Evolutionary conservation across 179 eudicot genomes (phyloP).

Genomic region (Beta lomatogona): DNA sequence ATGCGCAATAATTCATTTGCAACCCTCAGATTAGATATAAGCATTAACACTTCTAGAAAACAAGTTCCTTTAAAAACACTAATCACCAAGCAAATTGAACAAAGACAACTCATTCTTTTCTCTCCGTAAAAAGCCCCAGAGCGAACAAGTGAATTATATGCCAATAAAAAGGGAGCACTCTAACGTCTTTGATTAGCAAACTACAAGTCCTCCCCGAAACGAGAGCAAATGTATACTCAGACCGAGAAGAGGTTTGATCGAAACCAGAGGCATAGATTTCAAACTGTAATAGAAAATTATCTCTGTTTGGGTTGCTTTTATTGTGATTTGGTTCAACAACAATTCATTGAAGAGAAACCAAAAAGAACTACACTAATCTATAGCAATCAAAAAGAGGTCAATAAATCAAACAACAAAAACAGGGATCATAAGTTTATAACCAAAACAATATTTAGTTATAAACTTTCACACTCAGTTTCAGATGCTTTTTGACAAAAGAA

Average conservation of each 20-base stretch:
- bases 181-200: neutral
- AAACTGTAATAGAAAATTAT: neutral
- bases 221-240: neutral
- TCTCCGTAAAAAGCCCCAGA: neutral
- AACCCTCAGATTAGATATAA: neutral
- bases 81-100: neutral
- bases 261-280: neutral
- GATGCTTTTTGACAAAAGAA: neutral
- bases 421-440: neutral
- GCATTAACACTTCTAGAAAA: neutral
- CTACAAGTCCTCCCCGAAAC: neutral
- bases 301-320: neutral
- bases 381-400: neutral
- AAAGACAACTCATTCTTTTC: neutral
- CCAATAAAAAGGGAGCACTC: neutral
- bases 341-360: neutral
- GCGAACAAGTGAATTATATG: neutral
- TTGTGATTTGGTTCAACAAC: neutral
- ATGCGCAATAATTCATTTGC: neutral
- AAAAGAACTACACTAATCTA: neutral
- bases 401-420: neutral
- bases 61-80: neutral
- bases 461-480: neutral
- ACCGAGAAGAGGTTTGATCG: neutral
- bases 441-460: neutral